Conservation (phyloP, 805 yeast genomes). For the Yamadazyma akitaensis region DNA sequence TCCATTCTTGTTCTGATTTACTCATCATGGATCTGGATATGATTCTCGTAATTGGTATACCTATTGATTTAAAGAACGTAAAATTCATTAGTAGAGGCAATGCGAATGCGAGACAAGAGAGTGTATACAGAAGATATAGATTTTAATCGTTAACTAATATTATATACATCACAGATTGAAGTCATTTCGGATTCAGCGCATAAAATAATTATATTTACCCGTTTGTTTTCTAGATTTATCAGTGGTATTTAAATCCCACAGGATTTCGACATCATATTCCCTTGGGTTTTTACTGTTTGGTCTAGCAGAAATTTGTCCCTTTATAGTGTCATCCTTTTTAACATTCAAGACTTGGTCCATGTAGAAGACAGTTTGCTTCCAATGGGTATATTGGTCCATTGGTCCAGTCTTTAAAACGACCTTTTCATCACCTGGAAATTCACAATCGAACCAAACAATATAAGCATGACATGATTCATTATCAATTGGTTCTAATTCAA, state of each 20-base stretch:
- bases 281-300: conserved; percentile 82
- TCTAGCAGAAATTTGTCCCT: conserved; percentile 67
- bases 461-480: conserved; percentile 84
- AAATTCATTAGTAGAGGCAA: not conserved
- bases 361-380: conserved; percentile 98
- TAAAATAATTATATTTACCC: conserved; percentile 64
- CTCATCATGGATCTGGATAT: not conserved
- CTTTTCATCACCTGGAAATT: conserved; percentile 68
- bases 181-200: conserved; percentile 46
- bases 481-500: conserved; percentile 68
- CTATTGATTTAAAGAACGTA: not conserved
- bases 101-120: not conserved
- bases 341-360: conserved; percentile 75
- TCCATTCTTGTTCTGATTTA: conserved; percentile 66
- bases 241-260: conserved; percentile 49
- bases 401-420: conserved; percentile 92
- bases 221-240: conserved; percentile 48
- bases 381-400: conserved; percentile 89
- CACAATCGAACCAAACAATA: conserved; percentile 93
- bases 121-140: not conserved
- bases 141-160: not conserved
- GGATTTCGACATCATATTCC: conserved; percentile 79
- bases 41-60: not conserved
- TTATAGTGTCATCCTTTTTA: conserved; percentile 70
- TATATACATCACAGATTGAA: not conserved